These are phyloP conservation scores for Discostella pseudostelligera DNA, from an alignment of 108 stramenopile species.

Conservation along the genomic window DNA sequence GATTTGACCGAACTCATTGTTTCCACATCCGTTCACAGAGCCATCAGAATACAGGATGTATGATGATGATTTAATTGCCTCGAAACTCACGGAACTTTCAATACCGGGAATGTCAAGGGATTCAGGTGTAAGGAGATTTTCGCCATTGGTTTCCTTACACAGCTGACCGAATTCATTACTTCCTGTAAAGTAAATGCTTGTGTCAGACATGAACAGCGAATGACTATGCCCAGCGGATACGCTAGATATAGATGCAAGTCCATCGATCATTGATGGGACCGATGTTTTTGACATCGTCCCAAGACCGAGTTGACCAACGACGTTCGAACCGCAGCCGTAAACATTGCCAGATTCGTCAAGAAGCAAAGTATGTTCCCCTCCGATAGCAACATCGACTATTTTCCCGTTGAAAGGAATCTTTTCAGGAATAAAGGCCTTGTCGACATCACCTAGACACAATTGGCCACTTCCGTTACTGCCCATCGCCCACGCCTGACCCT, in stretches of 20 bases:
- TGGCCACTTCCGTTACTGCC: conserved; percentile 42
- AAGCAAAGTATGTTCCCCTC: conserved; percentile 49
- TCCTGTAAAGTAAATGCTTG: conserved; percentile 39
- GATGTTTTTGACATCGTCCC: conserved; percentile 8
- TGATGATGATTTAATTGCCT: conserved; percentile 31
- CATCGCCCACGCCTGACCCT: conserved; percentile 39
- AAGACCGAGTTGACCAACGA: conserved; percentile 51
- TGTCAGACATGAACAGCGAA: conserved; percentile 30
- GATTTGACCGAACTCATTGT: conserved; percentile 47
- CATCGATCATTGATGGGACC: conserved; percentile 18
- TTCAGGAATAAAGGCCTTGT: conserved; percentile 34
- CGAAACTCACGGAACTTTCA: conserved; percentile 8
- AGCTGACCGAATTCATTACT: conserved; percentile 41
- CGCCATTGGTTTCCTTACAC: conserved; percentile 33
- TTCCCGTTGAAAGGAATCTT: conserved; percentile 34
- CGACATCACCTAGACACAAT: conserved; percentile 37
- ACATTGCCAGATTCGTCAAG: conserved; percentile 36
- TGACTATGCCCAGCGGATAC: conserved; percentile 34
- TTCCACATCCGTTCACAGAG: conserved; percentile 54
- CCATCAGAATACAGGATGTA: conserved; percentile 45
- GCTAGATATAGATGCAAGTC: conserved; percentile 11
- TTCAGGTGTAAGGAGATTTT: conserved; percentile 14
- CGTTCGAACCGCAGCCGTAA: conserved; percentile 50
- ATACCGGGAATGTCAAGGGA: conserved; percentile 26
- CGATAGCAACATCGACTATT: conserved; percentile 49